Evolutionary conservation across 2,329 filamentous ascomycete species (phyloP).

Genomic region (Aspergillus novofumigatus): DNA sequence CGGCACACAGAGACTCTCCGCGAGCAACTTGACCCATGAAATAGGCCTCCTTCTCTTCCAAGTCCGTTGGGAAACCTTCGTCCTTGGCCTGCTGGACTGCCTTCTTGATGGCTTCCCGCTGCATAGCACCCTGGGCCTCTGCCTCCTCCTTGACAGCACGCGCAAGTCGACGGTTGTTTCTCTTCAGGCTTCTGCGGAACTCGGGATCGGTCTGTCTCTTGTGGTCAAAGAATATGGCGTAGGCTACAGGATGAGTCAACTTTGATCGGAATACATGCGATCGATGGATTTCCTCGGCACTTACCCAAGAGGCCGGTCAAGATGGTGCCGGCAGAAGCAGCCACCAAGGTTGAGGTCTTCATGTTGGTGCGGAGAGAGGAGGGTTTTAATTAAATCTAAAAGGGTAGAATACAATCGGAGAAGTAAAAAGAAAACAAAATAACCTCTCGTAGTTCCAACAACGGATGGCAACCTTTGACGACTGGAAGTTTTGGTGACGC

Average conservation of each 20-base stretch:
- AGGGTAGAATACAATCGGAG: slow-evolving; percentile 5
- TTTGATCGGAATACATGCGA: not conserved
- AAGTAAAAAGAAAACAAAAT: not conserved
- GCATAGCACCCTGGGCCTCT: slow-evolving; percentile 43
- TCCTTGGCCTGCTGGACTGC: slow-evolving; percentile 78
- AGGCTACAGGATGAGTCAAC: slow-evolving; percentile 40
- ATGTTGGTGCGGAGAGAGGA: slow-evolving; percentile 33
- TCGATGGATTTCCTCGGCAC: slow-evolving; percentile 10
- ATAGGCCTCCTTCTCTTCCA: slow-evolving; percentile 91
- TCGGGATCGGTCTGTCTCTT: slow-evolving; percentile 59
- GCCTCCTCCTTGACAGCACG: slow-evolving; percentile 46
- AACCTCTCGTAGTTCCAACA: not conserved
- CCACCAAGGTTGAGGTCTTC: slow-evolving; percentile 55
- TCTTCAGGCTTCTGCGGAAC: slow-evolving; percentile 57
- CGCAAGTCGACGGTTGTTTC: slow-evolving; percentile 45
- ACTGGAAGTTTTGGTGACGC: slow-evolving; percentile 3
- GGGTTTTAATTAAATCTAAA: slow-evolving; percentile 1
- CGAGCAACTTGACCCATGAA: slow-evolving; percentile 94
- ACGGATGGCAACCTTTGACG: not conserved
- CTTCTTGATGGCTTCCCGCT: slow-evolving; percentile 64
- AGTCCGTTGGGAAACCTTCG: slow-evolving; percentile 83
- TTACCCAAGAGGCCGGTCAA: slow-evolving; percentile 54
- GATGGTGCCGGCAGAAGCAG: slow-evolving; percentile 55
- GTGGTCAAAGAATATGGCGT: slow-evolving; percentile 65
- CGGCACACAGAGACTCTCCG: slow-evolving; percentile 76